These are phyloP conservation scores for Paracorniculantispora psalliotae DNA, from an alignment of 2,329 filamentous ascomycete species.

Conservation along the genomic window DNA sequence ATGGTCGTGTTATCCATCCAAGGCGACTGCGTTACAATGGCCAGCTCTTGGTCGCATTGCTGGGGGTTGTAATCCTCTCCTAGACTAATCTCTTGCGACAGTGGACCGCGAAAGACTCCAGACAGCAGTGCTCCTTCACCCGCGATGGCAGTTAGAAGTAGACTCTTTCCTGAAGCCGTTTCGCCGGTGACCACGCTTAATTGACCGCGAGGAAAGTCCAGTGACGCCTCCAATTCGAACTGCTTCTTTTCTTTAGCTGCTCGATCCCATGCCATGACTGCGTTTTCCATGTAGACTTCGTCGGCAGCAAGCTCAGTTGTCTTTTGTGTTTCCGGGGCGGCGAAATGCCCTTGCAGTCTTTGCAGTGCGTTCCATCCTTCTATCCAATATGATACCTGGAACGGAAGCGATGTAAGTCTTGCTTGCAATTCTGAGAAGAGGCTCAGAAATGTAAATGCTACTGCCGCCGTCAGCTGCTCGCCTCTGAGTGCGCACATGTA, in stretches of 20 bases:
- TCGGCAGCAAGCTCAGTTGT: background rate
- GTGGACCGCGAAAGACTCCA: constrained; percentile 5
- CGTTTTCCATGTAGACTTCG: background rate
- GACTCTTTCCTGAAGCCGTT: constrained; percentile 14
- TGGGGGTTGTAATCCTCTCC: background rate
- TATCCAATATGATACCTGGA: background rate
- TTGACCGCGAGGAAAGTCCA: constrained; percentile 5
- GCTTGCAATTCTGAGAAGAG: constrained; percentile 8
- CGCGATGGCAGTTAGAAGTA: constrained; percentile 8
- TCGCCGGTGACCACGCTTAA: constrained; percentile 13
- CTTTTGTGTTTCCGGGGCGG: background rate
- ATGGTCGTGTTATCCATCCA: constrained; percentile 76
- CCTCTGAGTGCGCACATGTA: background rate
- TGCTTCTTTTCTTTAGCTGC: background rate
- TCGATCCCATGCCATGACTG: background rate
- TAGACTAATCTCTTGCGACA: background rate
- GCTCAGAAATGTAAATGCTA: constrained; percentile 14
- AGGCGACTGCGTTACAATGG: constrained; percentile 55
- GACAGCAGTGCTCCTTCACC: constrained; percentile 10
- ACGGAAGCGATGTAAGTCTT: constrained; percentile 2
- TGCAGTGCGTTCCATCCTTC: constrained; percentile 7
- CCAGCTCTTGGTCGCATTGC: background rate
- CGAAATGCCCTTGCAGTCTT: constrained; percentile 7
- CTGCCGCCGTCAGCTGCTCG: background rate
- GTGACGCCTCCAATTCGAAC: constrained; percentile 9